Percentiles rank a stretch among this genome's conserved stretches.
These are phyloP conservation scores for Mercurialis annua DNA, from an alignment of 345 rosid species.

Conservation along the genomic window DNA sequence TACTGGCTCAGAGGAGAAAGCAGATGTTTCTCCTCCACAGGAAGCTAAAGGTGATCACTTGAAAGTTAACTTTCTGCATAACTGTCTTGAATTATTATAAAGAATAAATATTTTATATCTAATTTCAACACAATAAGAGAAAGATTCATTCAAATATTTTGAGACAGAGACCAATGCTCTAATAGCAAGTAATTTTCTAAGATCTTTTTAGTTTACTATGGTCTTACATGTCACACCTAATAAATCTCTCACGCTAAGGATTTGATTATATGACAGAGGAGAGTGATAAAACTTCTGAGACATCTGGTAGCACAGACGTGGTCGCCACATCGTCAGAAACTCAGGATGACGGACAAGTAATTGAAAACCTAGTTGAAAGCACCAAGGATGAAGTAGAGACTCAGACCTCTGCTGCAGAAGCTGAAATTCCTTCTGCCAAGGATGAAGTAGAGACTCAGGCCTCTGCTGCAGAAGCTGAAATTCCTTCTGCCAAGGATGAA, in stretches of 20 bases:
- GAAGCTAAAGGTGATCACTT: constrained; percentile 26
- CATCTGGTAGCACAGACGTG: constrained; percentile 26
- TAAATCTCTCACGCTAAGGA: constrained; percentile 4
- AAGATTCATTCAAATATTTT: neutral
- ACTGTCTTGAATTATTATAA: neutral
- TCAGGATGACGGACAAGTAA: constrained; percentile 33
- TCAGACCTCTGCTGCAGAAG: too few species aligned
- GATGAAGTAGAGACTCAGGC: too few species aligned
- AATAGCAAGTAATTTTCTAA: neutral
- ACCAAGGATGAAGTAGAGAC: constrained; percentile 35
- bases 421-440: too few species aligned
- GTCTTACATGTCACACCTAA: neutral
- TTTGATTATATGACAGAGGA: constrained; percentile 24
- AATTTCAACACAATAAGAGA: neutral
- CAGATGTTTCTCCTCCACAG: constrained; percentile 28
- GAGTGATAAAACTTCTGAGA: constrained; percentile 34
- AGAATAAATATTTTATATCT: neutral
- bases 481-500: too few species aligned
- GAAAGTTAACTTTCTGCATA: neutral
- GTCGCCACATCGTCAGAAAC: constrained; percentile 37
- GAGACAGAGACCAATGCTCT: neutral
- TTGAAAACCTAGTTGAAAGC: constrained; percentile 31
- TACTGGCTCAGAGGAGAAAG: constrained; percentile 31
- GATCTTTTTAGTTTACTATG: neutral
- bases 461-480: too few species aligned